A percentile compares a stretch with the other conserved stretches of the same genome.
phyloP scores from a whole-genome alignment of 2,329 filamentous ascomycete species.

The Fusarium mundagurra region DNA sequence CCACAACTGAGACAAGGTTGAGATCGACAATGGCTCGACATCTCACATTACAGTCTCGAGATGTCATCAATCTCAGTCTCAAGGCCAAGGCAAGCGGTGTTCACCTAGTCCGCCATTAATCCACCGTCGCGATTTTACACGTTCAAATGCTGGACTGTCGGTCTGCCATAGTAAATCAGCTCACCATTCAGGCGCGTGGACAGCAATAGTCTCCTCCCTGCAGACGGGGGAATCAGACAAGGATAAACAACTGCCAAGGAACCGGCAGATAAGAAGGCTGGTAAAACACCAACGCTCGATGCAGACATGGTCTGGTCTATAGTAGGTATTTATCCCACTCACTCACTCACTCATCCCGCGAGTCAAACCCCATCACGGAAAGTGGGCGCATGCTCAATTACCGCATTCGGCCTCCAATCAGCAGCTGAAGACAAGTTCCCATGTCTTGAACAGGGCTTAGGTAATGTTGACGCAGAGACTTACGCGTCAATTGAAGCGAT shows the following conservation, averaged over 20 bases:
- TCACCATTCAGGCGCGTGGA: not conserved
- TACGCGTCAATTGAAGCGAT: constrained; percentile 1
- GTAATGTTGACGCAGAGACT: not conserved
- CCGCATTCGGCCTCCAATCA: not conserved
- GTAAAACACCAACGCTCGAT: not conserved
- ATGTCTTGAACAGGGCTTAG: not conserved
- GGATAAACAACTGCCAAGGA: not conserved
- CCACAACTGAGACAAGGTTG: not conserved
- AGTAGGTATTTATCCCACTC: not conserved
- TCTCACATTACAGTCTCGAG: not conserved
- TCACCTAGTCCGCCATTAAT: no score
- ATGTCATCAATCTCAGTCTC: not conserved
- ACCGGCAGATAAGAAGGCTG: not conserved
- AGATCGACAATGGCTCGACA: not conserved
- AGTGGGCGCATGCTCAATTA: constrained; percentile 1
- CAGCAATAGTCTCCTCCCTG: not conserved
- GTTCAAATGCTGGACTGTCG: not conserved
- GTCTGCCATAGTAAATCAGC: not conserved
- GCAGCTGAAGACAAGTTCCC: not conserved
- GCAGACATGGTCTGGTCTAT: not conserved
- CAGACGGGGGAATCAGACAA: not conserved
- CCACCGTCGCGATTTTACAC: not conserved
- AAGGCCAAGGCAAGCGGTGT: rapidly evolving
- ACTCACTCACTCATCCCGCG: not conserved
- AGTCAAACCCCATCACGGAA: not conserved